Evolutionary conservation across 805 yeast species (phyloP), one percentile per base, ranked within the genome.

Genomic region (Schwanniomyces vanrijiae): DNA sequence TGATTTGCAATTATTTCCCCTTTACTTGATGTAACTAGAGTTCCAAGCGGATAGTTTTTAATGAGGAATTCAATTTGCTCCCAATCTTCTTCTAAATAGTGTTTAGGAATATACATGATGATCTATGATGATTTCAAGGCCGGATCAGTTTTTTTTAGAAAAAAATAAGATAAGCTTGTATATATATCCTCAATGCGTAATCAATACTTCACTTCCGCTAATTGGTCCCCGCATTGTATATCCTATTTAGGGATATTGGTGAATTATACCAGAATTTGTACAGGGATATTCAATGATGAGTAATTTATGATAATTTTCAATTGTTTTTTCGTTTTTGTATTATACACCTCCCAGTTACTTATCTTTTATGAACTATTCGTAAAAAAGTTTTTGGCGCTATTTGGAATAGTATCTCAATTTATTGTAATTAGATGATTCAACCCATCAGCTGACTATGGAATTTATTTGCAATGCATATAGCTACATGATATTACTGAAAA

Each of bases 1-100:
- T 83, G 86, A 43, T 80, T 80, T 24, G 84, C 83, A 43, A 74
- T 66, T 16, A 76, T 58, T 3, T 74, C 72, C 14, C 68, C 68
- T 2, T 61, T 58, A n/a, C 58, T 64, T 13, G 58, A 51, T 10
- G 81, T 71, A 38, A 81, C 60, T 1, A 83, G 60, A 0, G 82
- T 75, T 3, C 78, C 87, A 34, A 83, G 60, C 0, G 88, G 86
- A 54, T 71, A 68, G 11, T 65, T 57, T 47, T 61, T 59, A 43
- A 83, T 78, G 14, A 82, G 61, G 16, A 65, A 56, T 38, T 69
- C 62, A 46, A 73, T 75, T 37, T 59, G 56, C 6, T 65, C 69
- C 67, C 76, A 66, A 18, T 64, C 62, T 18, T 57, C 60, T 39
- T 60, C 68, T 13, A 45, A 40, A 51, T 69, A 68, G 4, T 65